Conservation (phyloP, 805 yeast genomes). For the Helenozyma rhizophorensis region DNA sequence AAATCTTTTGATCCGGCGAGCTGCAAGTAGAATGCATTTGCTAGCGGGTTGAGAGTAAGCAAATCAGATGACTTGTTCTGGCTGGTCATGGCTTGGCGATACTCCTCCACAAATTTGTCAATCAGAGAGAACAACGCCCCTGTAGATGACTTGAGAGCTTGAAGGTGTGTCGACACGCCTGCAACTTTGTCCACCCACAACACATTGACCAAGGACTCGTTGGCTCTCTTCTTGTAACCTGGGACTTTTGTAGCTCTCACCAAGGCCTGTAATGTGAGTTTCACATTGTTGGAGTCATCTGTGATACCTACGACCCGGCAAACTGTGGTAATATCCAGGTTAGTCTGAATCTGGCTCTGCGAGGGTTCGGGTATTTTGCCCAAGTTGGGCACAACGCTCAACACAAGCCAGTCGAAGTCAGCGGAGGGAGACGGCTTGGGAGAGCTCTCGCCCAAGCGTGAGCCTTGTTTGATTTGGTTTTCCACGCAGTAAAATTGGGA, state of each 20-base stretch:
- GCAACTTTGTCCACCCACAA: conserved; percentile 18
- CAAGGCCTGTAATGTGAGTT: conserved; percentile 47
- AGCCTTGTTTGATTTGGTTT: conserved; percentile 1
- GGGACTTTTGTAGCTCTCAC: conserved; percentile 33
- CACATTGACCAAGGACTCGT: conserved; percentile 25
- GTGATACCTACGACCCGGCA: conserved; percentile 45
- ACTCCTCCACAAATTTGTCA: conserved; percentile 34
- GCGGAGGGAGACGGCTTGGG: conserved; percentile 2
- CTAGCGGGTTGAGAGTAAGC: conserved; percentile 54
- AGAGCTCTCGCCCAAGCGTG: not conserved
- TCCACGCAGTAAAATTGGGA: conserved; percentile 15
- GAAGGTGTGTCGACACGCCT: conserved; percentile 15
- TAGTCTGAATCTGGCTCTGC: conserved; percentile 2
- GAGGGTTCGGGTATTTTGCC: conserved; percentile 25
- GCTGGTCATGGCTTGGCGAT: conserved; percentile 27
- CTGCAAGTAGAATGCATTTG: conserved; percentile 54
- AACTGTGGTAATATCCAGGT: conserved; percentile 33
- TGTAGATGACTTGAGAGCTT: conserved; percentile 15
- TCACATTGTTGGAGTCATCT: conserved; percentile 40
- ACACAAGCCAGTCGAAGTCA: conserved; percentile 35
- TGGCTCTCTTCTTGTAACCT: conserved; percentile 8
- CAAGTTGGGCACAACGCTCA: conserved; percentile 32
- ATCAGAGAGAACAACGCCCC: conserved; percentile 31
- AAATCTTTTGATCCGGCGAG: conserved; percentile 46
- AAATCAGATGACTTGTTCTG: conserved; percentile 24